Evolutionary conservation across 805 yeast genomes (phyloP).

Genomic region (Zygosaccharomyces bisporus): DNA sequence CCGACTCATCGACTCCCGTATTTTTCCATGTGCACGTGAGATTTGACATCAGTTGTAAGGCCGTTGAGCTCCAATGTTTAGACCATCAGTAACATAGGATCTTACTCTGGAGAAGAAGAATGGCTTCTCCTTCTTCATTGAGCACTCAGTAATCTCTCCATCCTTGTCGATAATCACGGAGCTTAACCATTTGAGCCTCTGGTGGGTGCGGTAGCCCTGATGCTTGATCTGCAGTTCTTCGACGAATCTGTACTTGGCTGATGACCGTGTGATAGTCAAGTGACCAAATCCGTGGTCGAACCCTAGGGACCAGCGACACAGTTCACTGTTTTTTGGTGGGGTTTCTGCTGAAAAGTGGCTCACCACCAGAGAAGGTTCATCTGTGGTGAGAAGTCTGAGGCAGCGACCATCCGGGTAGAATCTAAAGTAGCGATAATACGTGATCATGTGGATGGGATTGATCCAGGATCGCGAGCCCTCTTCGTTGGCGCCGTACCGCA

Average conservation of each 20-base stretch:
- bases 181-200: constrained; percentile 66
- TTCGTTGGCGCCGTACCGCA: constrained; percentile 74
- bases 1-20: background rate
- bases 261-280: constrained; percentile 54
- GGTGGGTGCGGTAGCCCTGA: constrained; percentile 60
- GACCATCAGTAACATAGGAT: constrained; percentile 23
- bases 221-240: constrained; percentile 59
- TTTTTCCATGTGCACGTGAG: constrained; percentile 2
- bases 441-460: constrained; percentile 76
- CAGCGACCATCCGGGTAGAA: constrained; percentile 78
- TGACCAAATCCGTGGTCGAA: constrained; percentile 49
- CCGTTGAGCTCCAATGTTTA: background rate
- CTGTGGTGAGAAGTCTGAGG: constrained; percentile 61
- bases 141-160: constrained; percentile 52
- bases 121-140: constrained; percentile 68
- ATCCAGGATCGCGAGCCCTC: constrained; percentile 64
- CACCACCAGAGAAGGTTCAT: constrained; percentile 68
- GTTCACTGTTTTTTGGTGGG: constrained; percentile 37
- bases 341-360: constrained; percentile 44
- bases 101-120: constrained; percentile 70
- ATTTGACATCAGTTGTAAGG: background rate
- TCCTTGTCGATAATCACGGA: constrained; percentile 58
- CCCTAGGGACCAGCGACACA: constrained; percentile 57
- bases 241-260: constrained; percentile 55
- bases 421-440: constrained; percentile 81